Evolutionary conservation across 2,329 filamentous ascomycete genomes (phyloP).

Genomic region (Colletotrichum sidae): DNA sequence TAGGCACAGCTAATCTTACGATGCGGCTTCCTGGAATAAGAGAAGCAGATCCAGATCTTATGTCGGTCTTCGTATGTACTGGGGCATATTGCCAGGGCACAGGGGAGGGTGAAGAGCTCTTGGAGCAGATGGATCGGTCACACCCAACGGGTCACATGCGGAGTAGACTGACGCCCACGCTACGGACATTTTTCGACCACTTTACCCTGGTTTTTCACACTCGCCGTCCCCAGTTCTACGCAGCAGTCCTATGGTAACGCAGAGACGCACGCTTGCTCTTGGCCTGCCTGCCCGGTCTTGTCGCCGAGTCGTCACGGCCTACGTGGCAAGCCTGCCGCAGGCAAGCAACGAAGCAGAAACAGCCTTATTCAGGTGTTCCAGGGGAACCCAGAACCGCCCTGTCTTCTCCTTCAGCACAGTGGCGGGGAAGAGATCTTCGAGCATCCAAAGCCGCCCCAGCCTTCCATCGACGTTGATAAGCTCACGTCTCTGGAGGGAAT

Average conservation of each 20-base stretch:
- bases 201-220: background rate
- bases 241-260: background rate
- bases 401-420: too few relatives aligned
- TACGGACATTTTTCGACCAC: conserved; percentile 9
- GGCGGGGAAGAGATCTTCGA: too few relatives aligned
- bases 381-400: too few relatives aligned
- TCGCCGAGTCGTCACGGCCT: too few relatives aligned
- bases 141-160: conserved; percentile 28
- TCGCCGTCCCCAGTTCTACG: background rate
- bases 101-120: background rate
- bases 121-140: conserved; percentile 17
- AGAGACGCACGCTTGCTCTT: conserved; percentile 9
- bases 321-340: too few relatives aligned
- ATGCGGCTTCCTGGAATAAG: background rate
- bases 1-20: background rate
- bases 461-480: too few relatives aligned
- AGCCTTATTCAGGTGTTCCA: too few relatives aligned
- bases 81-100: background rate
- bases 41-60: conserved; percentile 27
- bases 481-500: too few relatives aligned
- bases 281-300: background rate
- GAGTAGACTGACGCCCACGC: conserved; percentile 19
- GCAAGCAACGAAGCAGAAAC: too few relatives aligned
- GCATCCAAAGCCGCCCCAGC: too few relatives aligned
- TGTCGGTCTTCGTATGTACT: conserved; percentile 12